Conservation (phyloP, 2,329 filamentous ascomycete genomes). For the Cladophialophora chaetospira region DNA sequence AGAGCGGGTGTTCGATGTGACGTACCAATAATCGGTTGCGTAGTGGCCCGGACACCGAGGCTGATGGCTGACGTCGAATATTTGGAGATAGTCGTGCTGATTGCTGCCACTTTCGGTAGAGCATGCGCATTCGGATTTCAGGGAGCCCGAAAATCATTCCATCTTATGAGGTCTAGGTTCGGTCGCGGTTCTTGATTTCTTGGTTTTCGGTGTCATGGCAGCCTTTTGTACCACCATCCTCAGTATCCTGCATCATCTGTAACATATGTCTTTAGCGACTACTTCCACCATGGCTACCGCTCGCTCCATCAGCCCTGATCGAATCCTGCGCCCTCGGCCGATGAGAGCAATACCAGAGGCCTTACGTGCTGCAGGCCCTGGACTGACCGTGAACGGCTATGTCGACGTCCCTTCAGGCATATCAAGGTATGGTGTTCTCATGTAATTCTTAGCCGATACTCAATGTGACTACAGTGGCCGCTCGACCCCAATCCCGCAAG, state of each 20-base stretch:
- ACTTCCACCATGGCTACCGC: slow-evolving; percentile 16
- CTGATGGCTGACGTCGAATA: slow-evolving; percentile 10
- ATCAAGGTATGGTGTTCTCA: slow-evolving; percentile 39
- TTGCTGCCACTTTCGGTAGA: slow-evolving; percentile 10
- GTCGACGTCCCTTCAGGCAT: slow-evolving; percentile 38
- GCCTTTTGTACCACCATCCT: slow-evolving; percentile 2
- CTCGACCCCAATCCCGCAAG: slow-evolving; percentile 79
- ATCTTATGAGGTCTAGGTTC: slow-evolving; percentile 10
- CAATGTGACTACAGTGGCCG: slow-evolving; percentile 73
- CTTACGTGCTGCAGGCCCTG: slow-evolving; percentile 31
- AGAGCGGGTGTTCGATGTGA: neutral
- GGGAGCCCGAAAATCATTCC: slow-evolving; percentile 10
- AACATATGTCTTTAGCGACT: neutral
- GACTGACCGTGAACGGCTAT: slow-evolving; percentile 29
- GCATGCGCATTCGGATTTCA: slow-evolving; percentile 11
- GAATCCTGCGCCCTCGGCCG: slow-evolving; percentile 28
- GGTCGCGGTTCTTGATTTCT: neutral
- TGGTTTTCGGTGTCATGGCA: slow-evolving; percentile 9
- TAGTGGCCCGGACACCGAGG: neutral
- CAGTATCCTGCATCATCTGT: neutral
- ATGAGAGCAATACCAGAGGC: slow-evolving; percentile 21
- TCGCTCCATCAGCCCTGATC: slow-evolving; percentile 17
- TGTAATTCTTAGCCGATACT: neutral
- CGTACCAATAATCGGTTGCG: neutral
- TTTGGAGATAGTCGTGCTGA: slow-evolving; percentile 1